Percentiles rank a stretch among this genome's conserved stretches.
Conservation (phyloP, 768 basidiomycete species). For the Amyloporia xantha region DNA sequence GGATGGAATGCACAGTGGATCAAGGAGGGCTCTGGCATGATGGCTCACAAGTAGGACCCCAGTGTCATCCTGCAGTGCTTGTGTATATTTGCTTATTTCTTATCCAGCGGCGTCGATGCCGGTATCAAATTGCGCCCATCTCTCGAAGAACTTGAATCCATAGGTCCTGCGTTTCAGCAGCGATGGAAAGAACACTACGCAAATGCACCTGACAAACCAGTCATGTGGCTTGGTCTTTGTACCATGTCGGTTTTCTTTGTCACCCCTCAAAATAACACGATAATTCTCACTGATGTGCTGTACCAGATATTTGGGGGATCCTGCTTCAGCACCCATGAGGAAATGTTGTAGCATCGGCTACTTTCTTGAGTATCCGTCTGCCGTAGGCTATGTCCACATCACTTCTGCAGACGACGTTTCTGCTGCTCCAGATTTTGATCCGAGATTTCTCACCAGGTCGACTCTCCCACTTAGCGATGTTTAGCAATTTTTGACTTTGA, state of each 20-base stretch:
- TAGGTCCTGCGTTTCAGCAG: constrained; percentile 40
- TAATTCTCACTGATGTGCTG: neutral
- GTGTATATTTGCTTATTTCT: neutral
- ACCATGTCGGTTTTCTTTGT: constrained; percentile 41
- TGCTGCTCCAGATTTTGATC: constrained; percentile 38
- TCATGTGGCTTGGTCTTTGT: constrained; percentile 35
- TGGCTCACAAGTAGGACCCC: constrained; percentile 44
- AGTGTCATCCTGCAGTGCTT: neutral
- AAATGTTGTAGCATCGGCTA: constrained; percentile 26
- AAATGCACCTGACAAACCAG: constrained; percentile 48
- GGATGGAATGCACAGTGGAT: constrained; percentile 30
- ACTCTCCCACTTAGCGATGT: constrained; percentile 5
- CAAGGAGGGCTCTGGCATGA: constrained; percentile 37
- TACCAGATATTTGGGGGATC: constrained; percentile 22
- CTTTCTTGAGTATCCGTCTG: constrained; percentile 38
- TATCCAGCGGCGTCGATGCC: constrained; percentile 41
- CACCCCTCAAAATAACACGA: no score
- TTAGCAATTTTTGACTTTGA: constrained; percentile 56
- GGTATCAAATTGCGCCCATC: constrained; percentile 53
- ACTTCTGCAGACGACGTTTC: constrained; percentile 30
- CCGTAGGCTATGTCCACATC: constrained; percentile 44
- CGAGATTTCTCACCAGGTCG: constrained; percentile 39
- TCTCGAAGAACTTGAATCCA: constrained; percentile 38
- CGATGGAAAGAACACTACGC: constrained; percentile 47
- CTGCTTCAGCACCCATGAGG: constrained; percentile 10